Base-by-base conservation (phyloP, 2,329 filamentous ascomycete genomes). In the Ophiosphaerella herpotricha region DNA sequence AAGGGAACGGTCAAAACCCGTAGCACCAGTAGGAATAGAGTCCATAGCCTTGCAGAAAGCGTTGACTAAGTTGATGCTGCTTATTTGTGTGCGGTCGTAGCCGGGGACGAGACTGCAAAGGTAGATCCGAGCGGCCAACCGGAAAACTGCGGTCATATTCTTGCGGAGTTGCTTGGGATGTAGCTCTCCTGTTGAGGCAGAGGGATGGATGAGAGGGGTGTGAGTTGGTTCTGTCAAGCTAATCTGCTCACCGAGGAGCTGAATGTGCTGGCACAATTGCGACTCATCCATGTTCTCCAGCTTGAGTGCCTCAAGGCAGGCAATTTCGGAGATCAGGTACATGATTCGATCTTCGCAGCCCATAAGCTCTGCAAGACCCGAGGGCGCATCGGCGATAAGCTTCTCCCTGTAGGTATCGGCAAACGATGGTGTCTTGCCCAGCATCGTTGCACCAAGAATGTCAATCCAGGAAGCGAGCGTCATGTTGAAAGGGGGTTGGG, bases 251-350 rank as follows among this genome's bases (percentile, higher is more conserved):
- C 90, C 93, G 6, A 97, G 85, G n/a, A 88, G 85, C 55, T 88
- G 86, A 34, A 97, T 91, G 74, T 97, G 93, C 52, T 88, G 84
- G 82, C 92, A 97, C 38, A 97, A 85, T 43, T 86, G 85, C 58
- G 94, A 86, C 67, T 94, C 87, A 61, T 96, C 89, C 63, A 94
- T 91, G 62, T 89, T 70, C 55, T 74, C 89, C 34, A 80, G 78
- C 80, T 94, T 95, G 57, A 97, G 84, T 3, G 90, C 89, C 73
- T 97, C 94, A 45, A 99, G 85, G 74, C 94, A 97, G 46, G 93
- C 90, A 64, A 97, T 96, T 77, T 99, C 94, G 2, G 91, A 96
- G 71, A 99, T 96, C 64, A 97, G 81, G 74, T 96, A 97, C 91
- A 99, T 97, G 75, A 97, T 89, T 18, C 87, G 86, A 75, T 99